Evolutionary conservation across 345 rosid species (phyloP), one percentile per base, ranked within the genome.

Genomic region (Pistacia atlantica): DNA sequence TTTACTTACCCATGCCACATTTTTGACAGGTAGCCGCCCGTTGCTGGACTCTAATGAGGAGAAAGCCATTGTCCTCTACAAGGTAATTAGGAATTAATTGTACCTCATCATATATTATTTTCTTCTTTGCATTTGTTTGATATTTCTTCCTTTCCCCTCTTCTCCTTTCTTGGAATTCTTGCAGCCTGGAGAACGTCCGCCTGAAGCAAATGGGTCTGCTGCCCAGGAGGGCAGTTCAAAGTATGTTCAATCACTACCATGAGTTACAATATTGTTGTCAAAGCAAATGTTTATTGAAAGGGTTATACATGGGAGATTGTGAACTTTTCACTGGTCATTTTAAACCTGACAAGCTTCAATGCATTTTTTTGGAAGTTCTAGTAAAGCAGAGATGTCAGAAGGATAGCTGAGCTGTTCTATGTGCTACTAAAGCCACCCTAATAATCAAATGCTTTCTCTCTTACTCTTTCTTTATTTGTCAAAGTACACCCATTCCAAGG

Each of bases 21-120:
- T 61, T 80, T 86, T 73, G 66, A 77, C 90, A 93, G 97, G 92
- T 55, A 79, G 76, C 73, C 86, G 78, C 80, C 77, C 85, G 67
- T 65, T 82, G 52, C 74, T 76, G 72, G 88, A 88, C 65, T 69
- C 84, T 64, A 84, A 60, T 13, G 97, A 92, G 75, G 96, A 93
- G 85, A 96, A 90, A 86, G 98, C 99, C 73, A 90, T 96, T 75
- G 94, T 93, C 77, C 90, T 96, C 77, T 96, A 90, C 83, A 82
- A 87, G 83, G 99, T 96, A 64, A 81, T 81, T 71, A 58, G 65
- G 6, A 70, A 12, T 64, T 42, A 65, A 69, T 51, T 66, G 56
- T 20, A 63, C 57, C 72, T 75, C 60, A 58, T 75, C 25, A 60
- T 54, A 46, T 63, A 49, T 35, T 64, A 20, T 8, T 61, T 73